Evolutionary conservation across 345 rosid genomes (phyloP), one percentile per base, ranked within the genome.

Genomic region (Punica granatum): DNA sequence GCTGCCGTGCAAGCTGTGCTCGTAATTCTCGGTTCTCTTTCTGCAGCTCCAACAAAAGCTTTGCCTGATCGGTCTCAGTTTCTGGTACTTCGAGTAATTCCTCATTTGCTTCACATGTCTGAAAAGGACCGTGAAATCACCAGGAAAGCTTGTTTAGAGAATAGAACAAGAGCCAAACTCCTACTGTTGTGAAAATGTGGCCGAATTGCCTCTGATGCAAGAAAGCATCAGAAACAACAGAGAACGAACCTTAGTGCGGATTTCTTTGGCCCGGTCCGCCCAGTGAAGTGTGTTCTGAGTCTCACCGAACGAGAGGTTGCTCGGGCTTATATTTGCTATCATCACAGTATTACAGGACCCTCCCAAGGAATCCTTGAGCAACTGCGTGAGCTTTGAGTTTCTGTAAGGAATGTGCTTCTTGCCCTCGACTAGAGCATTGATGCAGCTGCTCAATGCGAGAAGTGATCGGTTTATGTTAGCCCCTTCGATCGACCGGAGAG

Each of bases 261-360:
- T 92, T 71, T 92, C 90, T 84, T 92, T 92, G 53, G 98, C 96
- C 71, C 97, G 81, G 70, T 92, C 90, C 59, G 98, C 98, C 98
- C 98, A 92, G 59, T 92, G 97, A 54, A 92, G 89, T 31, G 98
- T 92, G 75, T 90, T 92, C 73, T 92, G 98, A 56, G 97, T 90
- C 82, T 92, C 98, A 54, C 96, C 89, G 69, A 92, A 92, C 0
- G 90, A 80, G 67, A 81, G 85, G 83, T 82, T 90, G 88, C 93
- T 83, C 8, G 98, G 98, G 79, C 97, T 85, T 66, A 88, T 88
- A 68, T 92, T 92, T 48, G 98, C 98, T 63, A 92, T 90, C 97
- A 92, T 90, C 65, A 86, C 90, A 32, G 98, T 90, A 82, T 92
- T 92, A 77, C 97, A 92, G 59, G 83, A 80, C 59, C 98, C 97